phyloP scores from a whole-genome alignment of 257 asterid species.

The Datura wrightii region DNA sequence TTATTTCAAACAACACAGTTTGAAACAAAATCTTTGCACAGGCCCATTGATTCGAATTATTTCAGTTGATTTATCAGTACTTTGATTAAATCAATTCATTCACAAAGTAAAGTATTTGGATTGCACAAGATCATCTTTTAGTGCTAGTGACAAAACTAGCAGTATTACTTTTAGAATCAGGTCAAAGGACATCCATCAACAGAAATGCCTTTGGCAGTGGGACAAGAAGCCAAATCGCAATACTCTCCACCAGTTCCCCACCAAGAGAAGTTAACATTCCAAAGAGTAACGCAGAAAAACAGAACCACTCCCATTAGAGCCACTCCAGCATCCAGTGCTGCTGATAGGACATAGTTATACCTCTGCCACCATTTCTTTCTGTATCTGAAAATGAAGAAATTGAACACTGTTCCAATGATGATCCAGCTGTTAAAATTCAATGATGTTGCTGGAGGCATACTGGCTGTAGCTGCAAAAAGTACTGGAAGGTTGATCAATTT shows the following conservation, averaged over 20 bases:
- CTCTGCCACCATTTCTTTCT: slow-evolving; percentile 76
- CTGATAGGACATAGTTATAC: slow-evolving; percentile 69
- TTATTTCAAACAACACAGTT: no score
- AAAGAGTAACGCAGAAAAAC: slow-evolving; percentile 43
- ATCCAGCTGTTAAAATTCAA: slow-evolving; percentile 75
- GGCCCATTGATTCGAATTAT: no score
- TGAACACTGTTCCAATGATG: slow-evolving; percentile 52
- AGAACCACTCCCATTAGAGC: slow-evolving; percentile 76
- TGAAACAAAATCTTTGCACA: no score
- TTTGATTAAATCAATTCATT: no score
- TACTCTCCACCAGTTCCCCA: slow-evolving; percentile 64
- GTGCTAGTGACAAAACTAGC: no score
- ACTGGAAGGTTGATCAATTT: slow-evolving; percentile 64
- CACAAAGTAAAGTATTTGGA: no score
- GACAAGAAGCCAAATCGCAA: slow-evolving; percentile 61
- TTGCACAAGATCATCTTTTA: no score
- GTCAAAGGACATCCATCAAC: slow-evolving; percentile 64
- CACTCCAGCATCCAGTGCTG: slow-evolving; percentile 76
- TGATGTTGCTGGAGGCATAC: slow-evolving; percentile 67
- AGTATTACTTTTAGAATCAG: slow-evolving; percentile 10
- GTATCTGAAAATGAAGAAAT: slow-evolving; percentile 55
- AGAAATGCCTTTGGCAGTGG: slow-evolving; percentile 60
- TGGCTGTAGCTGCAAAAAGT: slow-evolving; percentile 55
- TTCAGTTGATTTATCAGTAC: no score
- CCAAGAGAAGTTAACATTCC: slow-evolving; percentile 46